phyloP scores from a whole-genome alignment of 1,139 yeast species.

The Yamadazyma sp. region DNA sequence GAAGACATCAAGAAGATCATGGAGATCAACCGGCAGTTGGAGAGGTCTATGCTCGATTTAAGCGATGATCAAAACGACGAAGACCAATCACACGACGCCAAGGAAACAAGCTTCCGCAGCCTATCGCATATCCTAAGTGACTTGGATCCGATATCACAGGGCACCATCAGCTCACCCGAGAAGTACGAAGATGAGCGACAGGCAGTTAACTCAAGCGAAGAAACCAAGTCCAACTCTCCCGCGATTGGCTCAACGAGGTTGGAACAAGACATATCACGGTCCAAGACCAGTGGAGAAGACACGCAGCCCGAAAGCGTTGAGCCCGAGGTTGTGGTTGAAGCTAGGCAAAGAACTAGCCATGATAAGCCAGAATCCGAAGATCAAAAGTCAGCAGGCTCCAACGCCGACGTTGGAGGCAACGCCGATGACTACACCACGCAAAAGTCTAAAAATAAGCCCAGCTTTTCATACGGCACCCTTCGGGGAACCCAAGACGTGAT shows the following conservation, averaged over 20 bases:
- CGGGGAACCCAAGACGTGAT: background rate
- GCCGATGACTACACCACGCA: too few relatives aligned
- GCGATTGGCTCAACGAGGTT: conserved; percentile 5
- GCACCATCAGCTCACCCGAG: conserved; percentile 10
- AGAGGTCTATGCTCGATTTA: conserved; percentile 13
- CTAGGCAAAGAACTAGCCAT: too few relatives aligned
- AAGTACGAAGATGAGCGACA: background rate
- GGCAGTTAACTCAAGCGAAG: background rate
- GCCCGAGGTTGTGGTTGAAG: background rate
- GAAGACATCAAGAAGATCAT: conserved; percentile 14
- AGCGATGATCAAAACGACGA: conserved; percentile 8
- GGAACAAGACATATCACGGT: conserved; percentile 4
- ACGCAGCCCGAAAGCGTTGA: too few relatives aligned
- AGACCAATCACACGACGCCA: conserved; percentile 6
- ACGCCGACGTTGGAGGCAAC: too few relatives aligned
- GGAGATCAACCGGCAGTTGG: conserved; percentile 15
- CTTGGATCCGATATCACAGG: conserved; percentile 10
- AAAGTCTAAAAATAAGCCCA: too few relatives aligned
- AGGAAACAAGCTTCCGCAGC: background rate
- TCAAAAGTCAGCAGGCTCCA: too few relatives aligned
- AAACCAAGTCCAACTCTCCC: conserved; percentile 1
- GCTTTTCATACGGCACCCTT: background rate
- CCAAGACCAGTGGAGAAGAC: conserved; percentile 1
- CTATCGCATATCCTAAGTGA: conserved; percentile 1
- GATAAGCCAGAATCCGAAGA: too few relatives aligned